Evolutionary conservation across 371 early-diverging fungal genomes (phyloP).

Genomic region (Syncephalis plumigaleata): DNA sequence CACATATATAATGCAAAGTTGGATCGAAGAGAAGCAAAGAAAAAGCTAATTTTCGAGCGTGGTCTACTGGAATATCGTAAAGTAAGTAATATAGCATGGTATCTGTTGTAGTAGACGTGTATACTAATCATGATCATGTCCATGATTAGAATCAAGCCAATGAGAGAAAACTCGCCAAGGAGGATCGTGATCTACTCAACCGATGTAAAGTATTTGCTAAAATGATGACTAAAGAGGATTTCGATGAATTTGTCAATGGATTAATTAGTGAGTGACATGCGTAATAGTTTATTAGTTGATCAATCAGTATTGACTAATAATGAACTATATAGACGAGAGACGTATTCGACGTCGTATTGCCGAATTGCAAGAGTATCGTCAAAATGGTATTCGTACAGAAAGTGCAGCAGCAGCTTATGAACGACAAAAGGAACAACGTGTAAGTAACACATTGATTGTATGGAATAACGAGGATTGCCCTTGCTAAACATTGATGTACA

Average conservation of each 20-base stretch:
- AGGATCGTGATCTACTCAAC: slow-evolving; percentile 64
- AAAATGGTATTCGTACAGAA: slow-evolving; percentile 66
- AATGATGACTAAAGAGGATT: slow-evolving; percentile 68
- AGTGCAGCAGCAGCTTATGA: slow-evolving; percentile 61
- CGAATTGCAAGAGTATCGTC: slow-evolving; percentile 67
- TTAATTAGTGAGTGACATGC: slow-evolving; percentile 33
- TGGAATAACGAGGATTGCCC: no score
- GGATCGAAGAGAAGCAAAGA: slow-evolving; percentile 66
- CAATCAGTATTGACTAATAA: no score
- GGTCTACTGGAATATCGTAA: slow-evolving; percentile 72
- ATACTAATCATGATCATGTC: not conserved
- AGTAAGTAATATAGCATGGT: slow-evolving; percentile 7
- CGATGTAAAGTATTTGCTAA: slow-evolving; percentile 79
- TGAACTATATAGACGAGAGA: not conserved
- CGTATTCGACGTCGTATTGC: not conserved
- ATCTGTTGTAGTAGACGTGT: no score
- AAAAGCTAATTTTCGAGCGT: slow-evolving; percentile 74
- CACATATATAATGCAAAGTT: slow-evolving; percentile 84
- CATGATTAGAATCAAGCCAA: slow-evolving; percentile 31
- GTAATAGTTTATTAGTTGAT: not conserved
- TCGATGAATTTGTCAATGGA: slow-evolving; percentile 65
- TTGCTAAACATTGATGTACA: no score
- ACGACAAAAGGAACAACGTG: slow-evolving; percentile 27
- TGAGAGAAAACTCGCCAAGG: slow-evolving; percentile 68
- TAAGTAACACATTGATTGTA: no score